Evolutionary conservation across 2,329 filamentous ascomycete genomes (phyloP).

Genomic region (Phialocephala sp.): DNA sequence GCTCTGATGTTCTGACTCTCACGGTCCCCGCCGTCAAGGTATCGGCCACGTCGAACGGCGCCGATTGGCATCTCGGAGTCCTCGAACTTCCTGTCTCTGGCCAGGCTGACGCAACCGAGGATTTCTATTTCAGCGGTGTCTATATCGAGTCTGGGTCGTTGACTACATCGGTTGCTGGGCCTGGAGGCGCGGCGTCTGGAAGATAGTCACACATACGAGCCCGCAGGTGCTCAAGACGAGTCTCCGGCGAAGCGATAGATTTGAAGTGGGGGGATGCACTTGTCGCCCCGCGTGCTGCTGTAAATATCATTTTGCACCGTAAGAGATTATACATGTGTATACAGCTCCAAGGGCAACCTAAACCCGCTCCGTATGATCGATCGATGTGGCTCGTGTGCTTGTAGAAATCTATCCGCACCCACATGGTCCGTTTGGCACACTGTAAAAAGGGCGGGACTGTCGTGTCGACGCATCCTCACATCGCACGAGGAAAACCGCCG

Average conservation of each 20-base stretch:
- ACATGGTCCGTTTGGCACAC: too few relatives aligned
- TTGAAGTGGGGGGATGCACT: neutral
- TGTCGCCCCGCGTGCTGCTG: neutral
- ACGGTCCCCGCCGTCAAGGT: slow-evolving; percentile 65
- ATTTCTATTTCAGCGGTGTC: slow-evolving; percentile 75
- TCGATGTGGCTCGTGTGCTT: too few relatives aligned
- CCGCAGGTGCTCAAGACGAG: neutral
- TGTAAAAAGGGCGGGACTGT: too few relatives aligned
- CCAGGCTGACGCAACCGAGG: slow-evolving; percentile 60
- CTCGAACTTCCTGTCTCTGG: slow-evolving; percentile 66
- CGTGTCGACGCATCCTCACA: too few relatives aligned
- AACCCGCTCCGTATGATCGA: too few relatives aligned
- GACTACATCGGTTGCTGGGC: slow-evolving; percentile 47
- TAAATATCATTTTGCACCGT: neutral
- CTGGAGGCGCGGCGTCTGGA: slow-evolving; percentile 38
- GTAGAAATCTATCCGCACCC: too few relatives aligned
- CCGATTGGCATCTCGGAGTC: slow-evolving; percentile 76
- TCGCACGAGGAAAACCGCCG: too few relatives aligned
- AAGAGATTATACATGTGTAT: neutral
- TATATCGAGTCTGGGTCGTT: slow-evolving; percentile 67
- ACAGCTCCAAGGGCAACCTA: too few relatives aligned
- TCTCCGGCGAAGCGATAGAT: neutral
- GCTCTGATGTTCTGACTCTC: slow-evolving; percentile 59
- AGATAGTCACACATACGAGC: neutral
- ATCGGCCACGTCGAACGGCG: slow-evolving; percentile 68